phyloP scores from a whole-genome alignment of 2,329 filamentous ascomycete genomes.

The Alternaria conjuncta region DNA sequence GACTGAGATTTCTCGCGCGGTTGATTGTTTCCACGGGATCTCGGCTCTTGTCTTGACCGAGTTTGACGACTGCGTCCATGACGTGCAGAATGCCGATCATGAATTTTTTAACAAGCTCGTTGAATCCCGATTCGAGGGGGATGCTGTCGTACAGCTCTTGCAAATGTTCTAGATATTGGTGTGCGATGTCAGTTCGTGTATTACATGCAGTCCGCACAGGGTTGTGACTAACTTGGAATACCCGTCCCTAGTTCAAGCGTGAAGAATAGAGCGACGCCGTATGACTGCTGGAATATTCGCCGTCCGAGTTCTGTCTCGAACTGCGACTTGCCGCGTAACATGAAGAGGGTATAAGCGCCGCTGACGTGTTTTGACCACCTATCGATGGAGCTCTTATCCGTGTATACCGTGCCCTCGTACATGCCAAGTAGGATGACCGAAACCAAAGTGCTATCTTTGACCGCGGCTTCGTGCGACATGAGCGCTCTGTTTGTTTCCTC shows the following conservation, averaged over 20 bases:
- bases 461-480: slow-evolving; percentile 17
- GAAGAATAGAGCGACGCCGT: slow-evolving; percentile 30
- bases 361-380: slow-evolving; percentile 43
- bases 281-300: slow-evolving; percentile 41
- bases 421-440: slow-evolving; percentile 42
- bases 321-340: slow-evolving; percentile 37
- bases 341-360: slow-evolving; percentile 42
- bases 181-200: background rate
- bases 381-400: slow-evolving; percentile 33
- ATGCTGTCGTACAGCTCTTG: slow-evolving; percentile 27
- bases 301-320: slow-evolving; percentile 26
- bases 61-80: slow-evolving; percentile 28
- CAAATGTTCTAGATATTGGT: slow-evolving; percentile 23
- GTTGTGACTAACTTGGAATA: background rate
- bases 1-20: slow-evolving; percentile 22
- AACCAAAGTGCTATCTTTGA: slow-evolving; percentile 36
- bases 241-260: slow-evolving; percentile 24
- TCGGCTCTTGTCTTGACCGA: slow-evolving; percentile 23
- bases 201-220: background rate
- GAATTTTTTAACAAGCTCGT: slow-evolving; percentile 15
- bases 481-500: slow-evolving; percentile 34
- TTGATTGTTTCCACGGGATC: slow-evolving; percentile 23
- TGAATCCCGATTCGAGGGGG: slow-evolving; percentile 2
- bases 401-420: slow-evolving; percentile 42
- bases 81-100: slow-evolving; percentile 29